Base-by-base conservation (phyloP, 2,329 filamentous ascomycete species). In the Aureobasidium sp. region DNA sequence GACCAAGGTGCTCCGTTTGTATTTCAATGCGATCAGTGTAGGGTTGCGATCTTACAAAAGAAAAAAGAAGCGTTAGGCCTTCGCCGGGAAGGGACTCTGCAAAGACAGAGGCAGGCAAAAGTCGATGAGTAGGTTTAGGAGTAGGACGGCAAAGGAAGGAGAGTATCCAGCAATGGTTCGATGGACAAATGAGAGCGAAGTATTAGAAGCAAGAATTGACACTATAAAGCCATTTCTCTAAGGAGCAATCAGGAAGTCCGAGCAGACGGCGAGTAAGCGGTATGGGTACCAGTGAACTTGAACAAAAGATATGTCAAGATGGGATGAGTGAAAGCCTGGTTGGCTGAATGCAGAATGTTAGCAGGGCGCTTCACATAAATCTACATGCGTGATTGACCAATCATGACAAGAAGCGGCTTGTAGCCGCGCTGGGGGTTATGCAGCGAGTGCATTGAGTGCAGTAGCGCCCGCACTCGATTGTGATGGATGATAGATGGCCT, bases 171-270 rank as follows among this genome's bases (percentile, higher is more conserved):
- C 34, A 32, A 53, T 47, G 34, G 10, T 45, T 40, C 19, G 40
- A 34, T 37, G 34, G 51, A 39, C 51, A 30, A 47, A 39, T 32
- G 24, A 53, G 40, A 53, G 25, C 30, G 39, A 38, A 53, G 1
- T 39, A 44, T 39, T 32, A 44, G 4, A 39, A 29, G 25, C 40
- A 32, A 38, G 25, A 32, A 32, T 47, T 47, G 39, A 34, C 40
- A 17, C 40, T 53, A 45, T 53, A 53, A 53, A 45, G 40, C 39
- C 51, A 53, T 53, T 16, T 29, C 51, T 53, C 27, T 16, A 51
- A 41, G 27, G 6, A 51, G 48, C 17, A 41, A 51, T 51, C 48
- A 37, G 48, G 24, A n/a, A 37, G 48, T 51, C 35, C 37, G 27
- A 41, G 21, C 25, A 51, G 27, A 25, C 48, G 37, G 27, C 48